phyloP scores from a whole-genome alignment of 306 rosid species.

The Lotus japonicus region DNA sequence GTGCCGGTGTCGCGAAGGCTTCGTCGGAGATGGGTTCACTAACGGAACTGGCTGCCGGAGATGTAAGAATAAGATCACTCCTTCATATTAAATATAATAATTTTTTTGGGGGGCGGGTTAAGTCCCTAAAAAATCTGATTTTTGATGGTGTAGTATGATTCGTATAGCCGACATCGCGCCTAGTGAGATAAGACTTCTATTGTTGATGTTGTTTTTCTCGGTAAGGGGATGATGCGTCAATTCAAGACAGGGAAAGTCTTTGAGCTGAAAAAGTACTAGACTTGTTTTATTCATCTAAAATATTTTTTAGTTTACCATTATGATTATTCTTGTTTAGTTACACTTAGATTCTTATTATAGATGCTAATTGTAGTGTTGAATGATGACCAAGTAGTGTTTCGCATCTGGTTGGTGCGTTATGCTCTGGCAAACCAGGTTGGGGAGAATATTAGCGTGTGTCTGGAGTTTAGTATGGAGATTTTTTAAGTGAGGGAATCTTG shows the following conservation, averaged over 20 bases:
- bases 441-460: neutral
- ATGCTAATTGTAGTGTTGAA: constrained; percentile 12
- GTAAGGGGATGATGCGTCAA: too few species aligned
- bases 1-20: constrained; percentile 53
- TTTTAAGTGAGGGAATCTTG: constrained; percentile 4
- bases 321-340: neutral
- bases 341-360: neutral
- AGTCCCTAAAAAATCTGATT: too few species aligned
- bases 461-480: neutral
- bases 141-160: too few species aligned
- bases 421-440: constrained; percentile 14
- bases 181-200: too few species aligned
- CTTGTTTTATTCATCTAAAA: too few species aligned
- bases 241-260: too few species aligned
- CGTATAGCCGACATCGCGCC: too few species aligned
- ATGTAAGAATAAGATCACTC: constrained; percentile 63
- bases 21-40: constrained; percentile 53
- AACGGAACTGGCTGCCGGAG: constrained; percentile 53
- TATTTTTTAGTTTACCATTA: too few species aligned
- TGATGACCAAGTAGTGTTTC: constrained; percentile 26
- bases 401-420: constrained; percentile 23
- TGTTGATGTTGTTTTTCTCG: too few species aligned
- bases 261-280: too few species aligned
- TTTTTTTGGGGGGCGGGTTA: too few species aligned
- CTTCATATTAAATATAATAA: neutral